Evolutionary conservation across 208 protist genomes (phyloP), one percentile per base, ranked within the genome.

Genomic region (Strigomonas culicis): DNA sequence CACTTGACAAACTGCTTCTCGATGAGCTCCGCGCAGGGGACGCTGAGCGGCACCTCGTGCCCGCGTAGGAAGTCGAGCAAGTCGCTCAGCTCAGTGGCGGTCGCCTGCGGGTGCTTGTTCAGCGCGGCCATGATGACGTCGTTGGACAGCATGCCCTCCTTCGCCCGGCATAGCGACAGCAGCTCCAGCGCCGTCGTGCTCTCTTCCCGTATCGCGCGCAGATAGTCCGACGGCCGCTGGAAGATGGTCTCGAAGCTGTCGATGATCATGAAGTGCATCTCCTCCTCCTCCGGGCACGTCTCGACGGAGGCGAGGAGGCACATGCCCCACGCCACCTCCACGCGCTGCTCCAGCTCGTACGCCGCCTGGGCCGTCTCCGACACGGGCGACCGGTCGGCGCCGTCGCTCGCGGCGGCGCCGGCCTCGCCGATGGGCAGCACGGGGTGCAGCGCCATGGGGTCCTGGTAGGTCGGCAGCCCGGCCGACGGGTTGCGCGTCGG

Each of bases 261-360:
- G 50, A 91, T 77, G 31, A 94, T 88, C 17, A 80, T 74, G 11
- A 67, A 60, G 61, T 82, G 79, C 59, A 91, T 82, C 59, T 91
- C 88, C 59, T 80, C 74, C 39, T 94, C 88, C 47, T 81, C 74
- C 4, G 76, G 75, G 55, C 72, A 72, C 24, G 74, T 58, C 4
- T 70, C 69, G 63, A 83, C 78, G n/a, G 79, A 76, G 3, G 72
- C 63, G 24, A 91, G 75, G 53, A 95, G 55, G 13, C 68, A 76
- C 27, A 72, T 65, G 0, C 79, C 88, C 84, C 84, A 92, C 22
- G 77, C 82, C 46, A 81, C 71, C 69, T 90, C 77, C 8, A 82
- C 50, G 0, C 70, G 72, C 30, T 69, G 70, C 61, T 65, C 58
- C 17, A 68, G 55, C 19, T 39, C 55, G 55, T 46, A 44, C 34